These are phyloP conservation scores for Neurospora sp. DNA, from an alignment of 495 filamentous ascomycete species.

Conservation along the genomic window DNA sequence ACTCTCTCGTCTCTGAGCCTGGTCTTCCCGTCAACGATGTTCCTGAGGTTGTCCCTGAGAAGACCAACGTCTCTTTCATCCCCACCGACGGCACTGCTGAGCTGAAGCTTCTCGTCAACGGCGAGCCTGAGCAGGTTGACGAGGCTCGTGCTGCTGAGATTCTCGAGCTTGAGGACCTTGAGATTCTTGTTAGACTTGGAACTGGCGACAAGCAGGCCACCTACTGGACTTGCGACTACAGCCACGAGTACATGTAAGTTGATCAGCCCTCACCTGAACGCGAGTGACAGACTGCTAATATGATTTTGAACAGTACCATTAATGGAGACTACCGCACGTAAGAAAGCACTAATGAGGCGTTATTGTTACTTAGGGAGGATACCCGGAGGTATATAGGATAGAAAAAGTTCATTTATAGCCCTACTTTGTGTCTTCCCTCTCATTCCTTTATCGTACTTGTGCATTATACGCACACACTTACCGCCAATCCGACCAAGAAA, in stretches of 20 bases:
- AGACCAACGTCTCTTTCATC: slow-evolving; percentile 85
- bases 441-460: not conserved
- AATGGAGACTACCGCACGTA: slow-evolving; percentile 86
- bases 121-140: slow-evolving; percentile 89
- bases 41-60: slow-evolving; percentile 60
- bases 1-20: slow-evolving; percentile 60
- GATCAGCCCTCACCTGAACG: not conserved
- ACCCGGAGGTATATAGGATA: not conserved
- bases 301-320: slow-evolving; percentile 48
- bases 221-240: slow-evolving; percentile 97
- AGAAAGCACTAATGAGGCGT: not conserved
- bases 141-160: slow-evolving; percentile 71
- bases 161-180: slow-evolving; percentile 73
- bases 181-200: slow-evolving; percentile 68
- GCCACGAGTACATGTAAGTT: slow-evolving; percentile 76
- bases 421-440: not conserved
- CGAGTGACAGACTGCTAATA: slow-evolving; percentile 4
- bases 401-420: not conserved
- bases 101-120: slow-evolving; percentile 76
- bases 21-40: slow-evolving; percentile 45
- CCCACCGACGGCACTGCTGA: slow-evolving; percentile 72
- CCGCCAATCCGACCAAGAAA: not conserved
- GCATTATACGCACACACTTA: not conserved
- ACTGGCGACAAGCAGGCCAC: slow-evolving; percentile 63
- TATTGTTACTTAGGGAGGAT: not conserved